These are phyloP conservation scores for Hypseocharis bilobata DNA, from an alignment of 441 rosid species.

Conservation along the genomic window DNA sequence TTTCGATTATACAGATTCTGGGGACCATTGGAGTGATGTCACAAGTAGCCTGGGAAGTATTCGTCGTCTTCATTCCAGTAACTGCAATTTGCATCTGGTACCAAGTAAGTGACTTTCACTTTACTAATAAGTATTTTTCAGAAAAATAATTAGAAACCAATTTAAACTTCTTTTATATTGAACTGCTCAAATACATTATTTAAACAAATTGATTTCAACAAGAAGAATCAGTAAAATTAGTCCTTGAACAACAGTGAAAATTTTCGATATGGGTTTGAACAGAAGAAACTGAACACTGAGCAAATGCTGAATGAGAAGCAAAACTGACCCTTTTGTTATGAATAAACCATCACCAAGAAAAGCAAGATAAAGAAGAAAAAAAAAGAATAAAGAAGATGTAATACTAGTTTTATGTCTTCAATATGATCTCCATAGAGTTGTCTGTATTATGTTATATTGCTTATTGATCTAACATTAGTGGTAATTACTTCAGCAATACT, in stretches of 20 bases:
- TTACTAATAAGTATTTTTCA: background rate
- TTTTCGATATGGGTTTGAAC: too few species aligned
- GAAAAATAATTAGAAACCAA: too few species aligned
- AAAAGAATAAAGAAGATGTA: too few species aligned
- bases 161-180: too few species aligned
- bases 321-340: background rate
- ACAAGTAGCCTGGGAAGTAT: conserved; percentile 96
- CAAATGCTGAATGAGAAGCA: background rate
- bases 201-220: too few species aligned
- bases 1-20: conserved; percentile 65
- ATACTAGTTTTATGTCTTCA: too few species aligned
- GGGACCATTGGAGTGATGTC: conserved; percentile 91
- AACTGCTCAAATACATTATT: too few species aligned
- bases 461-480: background rate
- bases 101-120: conserved; percentile 46
- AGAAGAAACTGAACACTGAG: too few species aligned
- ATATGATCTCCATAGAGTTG: background rate
- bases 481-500: conserved; percentile 56
- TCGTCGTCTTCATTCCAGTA: conserved; percentile 89
- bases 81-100: conserved; percentile 88
- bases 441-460: background rate
- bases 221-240: too few species aligned
- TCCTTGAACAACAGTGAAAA: too few species aligned
- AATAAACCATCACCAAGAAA: background rate
- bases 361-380: too few species aligned